Conservation (phyloP, 2,329 filamentous ascomycete genomes). For the Ustilaginoidea virens region DNA sequence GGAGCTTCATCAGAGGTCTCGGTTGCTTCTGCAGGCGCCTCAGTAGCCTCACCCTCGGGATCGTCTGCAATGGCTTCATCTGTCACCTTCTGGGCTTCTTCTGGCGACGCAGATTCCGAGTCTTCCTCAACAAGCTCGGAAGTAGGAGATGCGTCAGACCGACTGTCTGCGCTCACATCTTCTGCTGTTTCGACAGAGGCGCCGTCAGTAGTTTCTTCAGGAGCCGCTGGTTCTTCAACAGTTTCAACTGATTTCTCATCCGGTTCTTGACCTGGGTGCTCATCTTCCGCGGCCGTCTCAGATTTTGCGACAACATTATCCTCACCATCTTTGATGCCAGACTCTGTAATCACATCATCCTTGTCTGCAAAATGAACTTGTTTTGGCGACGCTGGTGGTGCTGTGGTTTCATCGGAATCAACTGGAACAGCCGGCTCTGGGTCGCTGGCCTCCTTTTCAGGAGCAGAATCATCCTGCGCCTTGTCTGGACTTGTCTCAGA, state of each 20-base stretch:
- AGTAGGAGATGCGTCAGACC: too few species aligned
- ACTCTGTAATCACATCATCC: conserved; percentile 1
- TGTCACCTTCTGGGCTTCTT: conserved; percentile 6
- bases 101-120: not conserved
- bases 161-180: too few species aligned
- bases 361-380: conserved; percentile 6
- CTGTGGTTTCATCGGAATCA: not conserved
- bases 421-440: not conserved
- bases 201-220: too few species aligned
- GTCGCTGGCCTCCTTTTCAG: not conserved
- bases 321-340: not conserved
- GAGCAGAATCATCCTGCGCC: not conserved
- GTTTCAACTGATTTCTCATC: not conserved
- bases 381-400: conserved; percentile 1
- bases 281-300: not conserved
- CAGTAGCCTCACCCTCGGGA: not conserved
- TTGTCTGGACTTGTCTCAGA: not conserved
- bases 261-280: not conserved
- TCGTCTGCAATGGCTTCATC: not conserved
- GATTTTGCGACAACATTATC: not conserved
- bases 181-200: not conserved
- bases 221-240: not conserved
- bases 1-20: not conserved
- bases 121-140: not conserved
- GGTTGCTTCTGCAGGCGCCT: not conserved